phyloP scores from a whole-genome alignment of 352 stramenopile genomes.

The Aphanomyces euteiches region DNA sequence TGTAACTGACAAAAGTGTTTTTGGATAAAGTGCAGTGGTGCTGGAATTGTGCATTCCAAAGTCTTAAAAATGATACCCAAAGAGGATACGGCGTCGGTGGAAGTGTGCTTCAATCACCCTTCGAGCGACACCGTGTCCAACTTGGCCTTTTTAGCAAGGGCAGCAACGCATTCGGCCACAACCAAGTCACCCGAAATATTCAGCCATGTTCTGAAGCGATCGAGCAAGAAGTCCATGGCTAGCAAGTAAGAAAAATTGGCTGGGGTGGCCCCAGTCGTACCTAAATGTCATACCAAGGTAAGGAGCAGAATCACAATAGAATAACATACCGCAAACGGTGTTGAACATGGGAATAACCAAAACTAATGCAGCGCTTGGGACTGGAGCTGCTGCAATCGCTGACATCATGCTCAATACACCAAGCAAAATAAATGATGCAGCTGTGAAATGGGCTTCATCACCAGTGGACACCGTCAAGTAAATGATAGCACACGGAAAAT shows the following conservation, averaged over 20 bases:
- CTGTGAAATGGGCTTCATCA: constrained; percentile 41
- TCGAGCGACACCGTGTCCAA: no score
- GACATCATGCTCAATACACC: constrained; percentile 57
- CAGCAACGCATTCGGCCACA: constrained; percentile 12
- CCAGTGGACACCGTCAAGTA: constrained; percentile 59
- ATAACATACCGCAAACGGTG: constrained; percentile 44
- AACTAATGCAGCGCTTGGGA: constrained; percentile 64
- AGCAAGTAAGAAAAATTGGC: constrained; percentile 56
- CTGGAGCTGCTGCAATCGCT: constrained; percentile 56
- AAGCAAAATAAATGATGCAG: constrained; percentile 52
- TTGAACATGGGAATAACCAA: constrained; percentile 75
- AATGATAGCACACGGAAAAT: constrained; percentile 61
- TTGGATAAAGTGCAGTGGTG: no score
- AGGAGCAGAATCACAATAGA: not conserved
- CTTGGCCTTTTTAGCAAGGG: constrained; percentile 31
- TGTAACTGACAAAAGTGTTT: no score
- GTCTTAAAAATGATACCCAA: no score
- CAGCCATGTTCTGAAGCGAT: constrained; percentile 61
- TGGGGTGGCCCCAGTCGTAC: constrained; percentile 24
- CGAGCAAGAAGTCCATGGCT: constrained; percentile 59
- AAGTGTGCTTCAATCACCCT: no score
- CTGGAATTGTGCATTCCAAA: no score
- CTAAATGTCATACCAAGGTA: not conserved
- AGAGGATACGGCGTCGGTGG: no score
- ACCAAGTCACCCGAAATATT: constrained; percentile 74